Evolutionary conservation across 2,329 filamentous ascomycete species (phyloP).

Genomic region (Cadophora sp.): DNA sequence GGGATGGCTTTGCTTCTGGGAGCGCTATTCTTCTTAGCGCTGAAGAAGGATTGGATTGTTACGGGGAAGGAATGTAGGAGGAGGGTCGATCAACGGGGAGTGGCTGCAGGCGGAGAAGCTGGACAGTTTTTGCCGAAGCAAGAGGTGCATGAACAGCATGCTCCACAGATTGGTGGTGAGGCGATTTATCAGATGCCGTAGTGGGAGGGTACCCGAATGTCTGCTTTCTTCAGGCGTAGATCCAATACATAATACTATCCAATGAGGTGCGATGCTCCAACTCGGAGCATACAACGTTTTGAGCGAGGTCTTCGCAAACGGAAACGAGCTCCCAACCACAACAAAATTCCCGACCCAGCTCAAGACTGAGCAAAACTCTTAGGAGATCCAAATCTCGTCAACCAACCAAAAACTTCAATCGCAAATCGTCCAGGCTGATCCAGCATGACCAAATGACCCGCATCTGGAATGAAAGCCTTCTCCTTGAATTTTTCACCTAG

Average conservation of each 20-base stretch:
- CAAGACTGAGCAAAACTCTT: not conserved
- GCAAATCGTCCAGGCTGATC: slow-evolving; percentile 5
- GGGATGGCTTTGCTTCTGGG: not conserved
- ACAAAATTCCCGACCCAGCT: not conserved
- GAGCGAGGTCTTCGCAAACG: not conserved
- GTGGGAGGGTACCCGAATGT: too few species aligned
- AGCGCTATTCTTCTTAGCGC: not conserved
- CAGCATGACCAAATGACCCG: slow-evolving; percentile 11
- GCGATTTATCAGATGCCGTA: slow-evolving; percentile 12
- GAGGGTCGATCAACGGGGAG: not conserved
- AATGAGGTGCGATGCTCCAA: too few species aligned
- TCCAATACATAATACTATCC: too few species aligned
- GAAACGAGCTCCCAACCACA: not conserved
- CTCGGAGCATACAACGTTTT: too few species aligned
- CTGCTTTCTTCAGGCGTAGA: not conserved
- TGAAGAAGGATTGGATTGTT: slow-evolving; percentile 8
- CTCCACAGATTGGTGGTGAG: not conserved
- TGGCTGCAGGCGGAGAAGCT: not conserved
- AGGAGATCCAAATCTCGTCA: not conserved
- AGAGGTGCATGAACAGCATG: not conserved
- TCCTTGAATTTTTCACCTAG: not conserved
- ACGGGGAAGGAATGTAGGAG: not conserved
- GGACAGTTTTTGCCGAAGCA: not conserved
- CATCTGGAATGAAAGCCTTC: slow-evolving; percentile 5
- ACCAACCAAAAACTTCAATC: slow-evolving; percentile 4